Conservation (phyloP, 768 basidiomycete genomes). For the Amanita brunnescens region DNA sequence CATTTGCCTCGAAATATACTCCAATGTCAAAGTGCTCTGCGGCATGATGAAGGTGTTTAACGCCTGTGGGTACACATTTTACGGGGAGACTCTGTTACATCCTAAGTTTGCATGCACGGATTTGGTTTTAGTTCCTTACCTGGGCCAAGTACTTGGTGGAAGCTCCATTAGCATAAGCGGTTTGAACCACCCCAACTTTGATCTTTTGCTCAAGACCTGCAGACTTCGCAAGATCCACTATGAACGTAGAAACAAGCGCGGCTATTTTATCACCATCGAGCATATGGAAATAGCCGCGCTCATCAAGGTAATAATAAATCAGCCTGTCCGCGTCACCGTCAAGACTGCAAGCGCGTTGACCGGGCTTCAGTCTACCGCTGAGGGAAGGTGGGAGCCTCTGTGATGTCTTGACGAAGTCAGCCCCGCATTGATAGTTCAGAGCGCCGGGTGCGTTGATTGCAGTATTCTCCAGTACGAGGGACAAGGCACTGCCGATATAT, state of each 20-base stretch:
- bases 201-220: constrained; percentile 73
- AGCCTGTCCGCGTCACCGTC: constrained; percentile 97
- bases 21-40: constrained; percentile 91
- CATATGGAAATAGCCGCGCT: constrained; percentile 72
- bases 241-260: constrained; percentile 84
- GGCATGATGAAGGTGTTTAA: constrained; percentile 97
- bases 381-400: constrained; percentile 83
- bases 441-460: constrained; percentile 54
- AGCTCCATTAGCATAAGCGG: constrained; percentile 96
- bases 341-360: constrained; percentile 83
- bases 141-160: constrained; percentile 88
- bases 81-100: constrained; percentile 75
- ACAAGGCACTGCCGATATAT: constrained; percentile 51
- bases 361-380: constrained; percentile 47
- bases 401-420: constrained; percentile 92
- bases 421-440: constrained; percentile 85
- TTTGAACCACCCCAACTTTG: constrained; percentile 93
- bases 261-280: constrained; percentile 99
- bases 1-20: constrained; percentile 99
- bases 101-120: background rate
- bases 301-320: constrained; percentile 90
- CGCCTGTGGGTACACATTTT: constrained; percentile 91
- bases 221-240: constrained; percentile 80
- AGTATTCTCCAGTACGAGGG: constrained; percentile 63
- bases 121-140: constrained; percentile 34